Evolutionary conservation across 2,329 filamentous ascomycete species (phyloP), one percentile per base, ranked within the genome.

Genomic region (Tetracladium maxilliforme): DNA sequence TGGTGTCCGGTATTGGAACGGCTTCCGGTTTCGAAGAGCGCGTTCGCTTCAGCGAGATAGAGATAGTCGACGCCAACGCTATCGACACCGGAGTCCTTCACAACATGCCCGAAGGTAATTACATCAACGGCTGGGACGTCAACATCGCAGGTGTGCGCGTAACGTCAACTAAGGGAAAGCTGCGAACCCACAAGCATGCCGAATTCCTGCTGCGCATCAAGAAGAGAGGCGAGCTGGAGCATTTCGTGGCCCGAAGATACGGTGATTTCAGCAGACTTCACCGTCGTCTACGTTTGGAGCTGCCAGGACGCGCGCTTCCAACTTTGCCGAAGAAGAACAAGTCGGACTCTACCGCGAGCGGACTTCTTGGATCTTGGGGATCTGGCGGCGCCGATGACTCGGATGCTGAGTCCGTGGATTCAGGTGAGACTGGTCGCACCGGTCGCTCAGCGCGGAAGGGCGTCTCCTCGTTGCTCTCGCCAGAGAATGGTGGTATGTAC

Each of bases 1-100:
- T 98, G 84, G 90, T 98, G 7, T 95, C 87, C 6, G 90, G 90
- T 19, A 78, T 98, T 30, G 82, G 81, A 17, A 98, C 90, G 2
- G 84, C 90, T 4, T 94, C 86, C 5, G 90, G 90, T 3, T 98
- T 95, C 47, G 90, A 98, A 52, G 90, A 98, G 58, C 72, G 90
- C 30, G 94, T 98, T 44, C 72, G 84, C 25, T 98, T 98, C 47
- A 83, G 84, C 2, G 90, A 98, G 52, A 78, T 98, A 54, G 90
- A 98, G 45, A 84, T 95, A 14, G 83, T 98, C 15, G 90, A 98
- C 44, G 71, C 83, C 34, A 80, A 83, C 27, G 86, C 90, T 21
- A 92, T 93, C 43, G 86, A 94, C 31, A 79, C 83, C 13, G 87
- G 90, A 0, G 61, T 98, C 26, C 64, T 92, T 30, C 71, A 84